Base-by-base conservation (phyloP, 768 basidiomycete genomes). In the Mycena crocata region DNA sequence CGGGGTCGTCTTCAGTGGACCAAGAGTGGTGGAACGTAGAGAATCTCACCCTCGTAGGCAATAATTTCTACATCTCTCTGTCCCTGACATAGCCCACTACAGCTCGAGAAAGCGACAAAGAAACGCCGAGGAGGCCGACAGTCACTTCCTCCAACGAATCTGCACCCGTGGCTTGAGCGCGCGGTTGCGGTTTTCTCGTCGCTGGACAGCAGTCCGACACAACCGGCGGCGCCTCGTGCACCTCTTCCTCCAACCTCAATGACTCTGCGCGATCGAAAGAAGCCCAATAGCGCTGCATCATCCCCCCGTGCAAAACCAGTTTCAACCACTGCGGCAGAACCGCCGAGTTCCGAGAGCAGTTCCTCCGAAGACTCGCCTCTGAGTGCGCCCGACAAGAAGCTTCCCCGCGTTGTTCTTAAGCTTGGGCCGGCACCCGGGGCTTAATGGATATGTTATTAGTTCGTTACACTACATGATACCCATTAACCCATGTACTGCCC, bases 51-150 rank as follows among this genome's bases (percentile, higher is more conserved):
- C 85, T 89, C 81, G 92, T 92, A 58, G 13, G 82, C n/a, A n/a
- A 62, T 75, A 30, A 23, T 32, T 52, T 24, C 30, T 61, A 31
- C 60, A 1, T n/a, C 30, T 66, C 6, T 34, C 30, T 6, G n/a
- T 54, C 17, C 21, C n/a, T 19, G 31, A 45, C 51, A 31, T 31
- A 39, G 14, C 4, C n/a, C 19, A 35, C 35, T 54, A 5, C 61
- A 93, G 92, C 80, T 93, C 13, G 90, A 93, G 72, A 87, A 88
- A 42, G 85, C 85, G 0, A 84, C 84, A 49, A 69, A 57, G 75
- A 87, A 87, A 73, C 85, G 87, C 0, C 81, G 85, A 21, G 85
- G 86, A 2, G 86, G 86, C 13, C 78, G 86, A 32, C 76, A 77
- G 1, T 84, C 83, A 17, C 66, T 86, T 28, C 70, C 77, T 44